Conservation (phyloP, 495 filamentous ascomycete species). For the Aspergillus saccharolyticus region DNA sequence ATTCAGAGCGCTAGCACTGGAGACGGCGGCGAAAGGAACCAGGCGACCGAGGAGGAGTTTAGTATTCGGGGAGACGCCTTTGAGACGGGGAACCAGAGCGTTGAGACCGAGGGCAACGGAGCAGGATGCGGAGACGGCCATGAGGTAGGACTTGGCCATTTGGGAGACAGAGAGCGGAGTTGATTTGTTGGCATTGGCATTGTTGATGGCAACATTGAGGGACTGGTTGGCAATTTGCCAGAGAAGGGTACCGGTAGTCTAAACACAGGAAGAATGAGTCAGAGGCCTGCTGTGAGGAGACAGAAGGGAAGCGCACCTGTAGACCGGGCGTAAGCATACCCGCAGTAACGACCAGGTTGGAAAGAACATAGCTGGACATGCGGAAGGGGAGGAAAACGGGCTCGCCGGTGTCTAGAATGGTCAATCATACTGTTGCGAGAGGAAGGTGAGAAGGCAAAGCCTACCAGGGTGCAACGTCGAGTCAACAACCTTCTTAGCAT, state of each 20-base stretch:
- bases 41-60: constrained; percentile 71
- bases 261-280: constrained; percentile 14
- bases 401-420: constrained; percentile 69
- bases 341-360: constrained; percentile 92
- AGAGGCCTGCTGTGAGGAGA: constrained; percentile 63
- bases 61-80: constrained; percentile 65
- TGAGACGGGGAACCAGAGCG: constrained; percentile 78
- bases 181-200: constrained; percentile 94
- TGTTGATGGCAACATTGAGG: constrained; percentile 96
- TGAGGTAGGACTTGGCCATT: constrained; percentile 80
- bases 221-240: constrained; percentile 98
- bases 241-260: constrained; percentile 82
- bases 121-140: constrained; percentile 89
- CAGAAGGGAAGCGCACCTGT: constrained; percentile 15
- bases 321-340: constrained; percentile 90
- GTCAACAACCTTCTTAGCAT: constrained; percentile 93
- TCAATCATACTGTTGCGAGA: neutral
- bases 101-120: constrained; percentile 92
- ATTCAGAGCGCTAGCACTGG: constrained; percentile 83
- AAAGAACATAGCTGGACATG: constrained; percentile 93
- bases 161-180: constrained; percentile 74
- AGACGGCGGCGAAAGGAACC: constrained; percentile 93
- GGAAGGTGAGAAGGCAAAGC: neutral
- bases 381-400: constrained; percentile 92
- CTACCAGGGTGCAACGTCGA: constrained; percentile 82